A percentile compares a stretch with the other conserved stretches of the same genome.
phyloP scores from a whole-genome alignment of 2,329 filamentous ascomycete genomes.

The Thielaviopsis euricoi region DNA sequence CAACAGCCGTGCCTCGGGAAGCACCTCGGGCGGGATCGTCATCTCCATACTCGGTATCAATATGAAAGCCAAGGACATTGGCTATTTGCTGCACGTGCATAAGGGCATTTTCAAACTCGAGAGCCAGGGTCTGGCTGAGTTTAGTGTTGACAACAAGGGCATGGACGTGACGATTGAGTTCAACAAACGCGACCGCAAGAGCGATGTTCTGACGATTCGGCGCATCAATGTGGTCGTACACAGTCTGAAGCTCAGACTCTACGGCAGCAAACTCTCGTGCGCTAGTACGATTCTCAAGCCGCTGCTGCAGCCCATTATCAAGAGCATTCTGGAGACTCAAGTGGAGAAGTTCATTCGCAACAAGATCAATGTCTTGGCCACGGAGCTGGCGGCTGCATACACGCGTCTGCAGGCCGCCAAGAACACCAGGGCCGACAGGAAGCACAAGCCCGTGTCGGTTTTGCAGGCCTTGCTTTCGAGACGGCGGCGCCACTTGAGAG shows the following conservation, averaged over 20 bases:
- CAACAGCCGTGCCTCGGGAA: slow-evolving; percentile 30
- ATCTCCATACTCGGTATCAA: slow-evolving; percentile 64
- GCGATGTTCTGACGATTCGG: slow-evolving; percentile 67
- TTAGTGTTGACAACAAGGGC: slow-evolving; percentile 71
- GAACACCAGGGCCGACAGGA: too few relatives aligned
- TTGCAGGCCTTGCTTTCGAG: slow-evolving; percentile 66
- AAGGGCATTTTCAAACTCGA: slow-evolving; percentile 56
- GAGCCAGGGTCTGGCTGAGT: slow-evolving; percentile 73
- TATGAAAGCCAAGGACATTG: slow-evolving; percentile 68
- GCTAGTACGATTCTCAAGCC: slow-evolving; percentile 75
- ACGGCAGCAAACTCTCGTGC: slow-evolving; percentile 59
- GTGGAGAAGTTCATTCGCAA: slow-evolving; percentile 56
- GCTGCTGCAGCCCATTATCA: slow-evolving; percentile 62
- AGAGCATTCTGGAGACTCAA: slow-evolving; percentile 63
- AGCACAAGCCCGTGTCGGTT: slow-evolving; percentile 38
- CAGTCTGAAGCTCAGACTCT: slow-evolving; percentile 65
- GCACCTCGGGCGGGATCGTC: slow-evolving; percentile 42
- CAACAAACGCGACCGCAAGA: slow-evolving; percentile 58
- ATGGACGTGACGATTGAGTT: slow-evolving; percentile 76
- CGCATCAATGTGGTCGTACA: slow-evolving; percentile 69
- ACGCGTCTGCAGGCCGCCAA: slow-evolving; percentile 66
- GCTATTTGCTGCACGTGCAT: slow-evolving; percentile 76
- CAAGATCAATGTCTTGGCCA: slow-evolving; percentile 56
- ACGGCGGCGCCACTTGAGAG: slow-evolving; percentile 68
- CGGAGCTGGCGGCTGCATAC: slow-evolving; percentile 71